Conservation (phyloP, 345 rosid genomes). For the Dipteronia sinensis region DNA sequence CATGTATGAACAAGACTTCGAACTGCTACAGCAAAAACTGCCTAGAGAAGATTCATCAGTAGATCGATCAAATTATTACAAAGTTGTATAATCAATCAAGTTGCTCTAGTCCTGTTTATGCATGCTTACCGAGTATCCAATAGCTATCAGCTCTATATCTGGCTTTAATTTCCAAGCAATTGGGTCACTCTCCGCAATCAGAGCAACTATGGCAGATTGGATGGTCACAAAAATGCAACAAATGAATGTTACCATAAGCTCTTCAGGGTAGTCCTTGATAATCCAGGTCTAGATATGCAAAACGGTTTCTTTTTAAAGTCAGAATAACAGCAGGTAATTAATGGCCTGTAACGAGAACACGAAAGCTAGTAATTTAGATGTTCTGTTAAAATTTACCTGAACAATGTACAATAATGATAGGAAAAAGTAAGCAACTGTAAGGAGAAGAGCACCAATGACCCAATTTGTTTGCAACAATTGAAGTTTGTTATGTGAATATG, state of each 20-base stretch:
- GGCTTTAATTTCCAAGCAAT: slow-evolving; percentile 31
- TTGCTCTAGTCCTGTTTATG: no score
- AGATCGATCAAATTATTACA: not conserved
- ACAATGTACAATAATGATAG: slow-evolving; percentile 6
- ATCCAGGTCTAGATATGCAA: not conserved
- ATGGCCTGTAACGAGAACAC: no score
- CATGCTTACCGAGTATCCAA: slow-evolving; percentile 27
- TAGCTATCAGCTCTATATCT: slow-evolving; percentile 24
- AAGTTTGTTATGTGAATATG: not conserved
- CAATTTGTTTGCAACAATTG: not conserved
- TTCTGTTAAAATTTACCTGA: not conserved
- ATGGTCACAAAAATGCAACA: slow-evolving; percentile 19
- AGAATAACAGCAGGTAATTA: no score
- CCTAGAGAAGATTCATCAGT: slow-evolving; percentile 20
- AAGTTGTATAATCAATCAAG: not conserved
- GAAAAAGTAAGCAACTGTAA: not conserved
- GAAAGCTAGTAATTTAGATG: not conserved
- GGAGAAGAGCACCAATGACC: slow-evolving; percentile 21
- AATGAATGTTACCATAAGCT: slow-evolving; percentile 22
- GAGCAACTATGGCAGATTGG: slow-evolving; percentile 19
- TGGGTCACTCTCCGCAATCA: slow-evolving; percentile 22
- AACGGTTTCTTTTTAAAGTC: no score
- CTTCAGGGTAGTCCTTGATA: slow-evolving; percentile 29
- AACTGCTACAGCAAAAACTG: slow-evolving; percentile 32
- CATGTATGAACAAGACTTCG: slow-evolving; percentile 35